These are phyloP conservation scores for Tephrocybe sp. DNA, from an alignment of 768 basidiomycete species.

Conservation along the genomic window DNA sequence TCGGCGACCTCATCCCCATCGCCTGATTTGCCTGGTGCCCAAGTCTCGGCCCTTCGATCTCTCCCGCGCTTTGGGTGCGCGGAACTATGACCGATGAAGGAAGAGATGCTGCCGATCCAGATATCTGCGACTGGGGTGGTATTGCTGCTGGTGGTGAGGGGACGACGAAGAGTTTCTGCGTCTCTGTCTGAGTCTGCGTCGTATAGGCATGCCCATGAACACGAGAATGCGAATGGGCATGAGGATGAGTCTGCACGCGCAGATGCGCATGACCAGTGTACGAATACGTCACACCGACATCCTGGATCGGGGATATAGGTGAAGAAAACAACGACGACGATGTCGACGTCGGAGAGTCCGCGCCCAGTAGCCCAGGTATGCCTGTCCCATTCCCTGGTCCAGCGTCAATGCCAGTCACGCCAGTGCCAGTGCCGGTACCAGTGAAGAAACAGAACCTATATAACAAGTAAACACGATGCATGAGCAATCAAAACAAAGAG, in stretches of 20 bases:
- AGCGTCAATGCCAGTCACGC: not conserved
- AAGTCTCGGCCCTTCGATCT: constrained; percentile 45
- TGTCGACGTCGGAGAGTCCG: too few species aligned
- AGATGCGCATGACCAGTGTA: not conserved
- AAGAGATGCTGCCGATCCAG: too few species aligned
- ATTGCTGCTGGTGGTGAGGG: constrained; percentile 5
- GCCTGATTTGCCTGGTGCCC: not conserved
- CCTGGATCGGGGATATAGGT: too few species aligned
- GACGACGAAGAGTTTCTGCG: constrained; percentile 14
- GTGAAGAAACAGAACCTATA: constrained; percentile 81
- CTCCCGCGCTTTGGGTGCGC: constrained; percentile 49
- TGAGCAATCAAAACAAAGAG: not conserved
- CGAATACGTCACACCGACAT: too few species aligned
- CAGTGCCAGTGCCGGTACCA: constrained; percentile 37
- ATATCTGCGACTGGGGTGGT: too few species aligned
- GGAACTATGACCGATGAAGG: too few species aligned
- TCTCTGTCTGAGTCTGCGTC: constrained; percentile 3
- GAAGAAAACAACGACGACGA: too few species aligned
- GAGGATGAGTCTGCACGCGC: not conserved
- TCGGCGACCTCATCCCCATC: constrained; percentile 20
- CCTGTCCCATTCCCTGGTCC: too few species aligned
- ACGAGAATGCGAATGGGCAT: not conserved
- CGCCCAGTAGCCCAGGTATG: too few species aligned
- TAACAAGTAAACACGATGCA: not conserved
- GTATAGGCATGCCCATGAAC: not conserved